Evolutionary conservation across 2,329 filamentous ascomycete genomes (phyloP), one percentile per base, ranked within the genome.

Genomic region (Xylaria sp.): DNA sequence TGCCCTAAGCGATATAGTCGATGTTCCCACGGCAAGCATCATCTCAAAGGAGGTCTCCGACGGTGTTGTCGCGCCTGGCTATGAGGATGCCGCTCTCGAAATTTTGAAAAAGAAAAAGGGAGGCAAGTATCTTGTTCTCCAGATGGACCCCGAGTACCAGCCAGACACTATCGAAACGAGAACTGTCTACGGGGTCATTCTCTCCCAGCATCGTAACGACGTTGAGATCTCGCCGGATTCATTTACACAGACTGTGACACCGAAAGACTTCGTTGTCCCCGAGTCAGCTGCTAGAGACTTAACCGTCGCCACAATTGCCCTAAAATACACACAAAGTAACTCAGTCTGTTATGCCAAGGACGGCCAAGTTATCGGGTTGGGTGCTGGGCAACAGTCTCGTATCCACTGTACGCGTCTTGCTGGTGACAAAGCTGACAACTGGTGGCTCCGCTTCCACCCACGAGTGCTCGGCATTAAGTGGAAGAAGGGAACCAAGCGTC

Each of bases 261-360:
- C 95, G 72, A 97, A 97, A 85, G 90, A 93, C 75, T 86, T 89
- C 60, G 82, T 88, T 21, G 88, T 99, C 23, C 88, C 94, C 47
- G 93, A 96, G 77, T 87, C 88, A 65, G 96, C 96, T 61, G 87
- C 95, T 70, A 91, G 95, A 70, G 96, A 99, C 78, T 85, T 99
- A 72, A 94, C 95, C 32, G 92, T 99, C 55, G 96, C 96, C 63
- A 99, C 96, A 65, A 98, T 99, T 78, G 94, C 96, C 40, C 87
- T 98, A 76, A 99, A 99, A 85, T 99, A 97, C 86, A 99, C 96
- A 1, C 94, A 99, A 84, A 97, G 94, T 79, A 99, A 99, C 88
- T 98, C 94, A 29, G 96, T 99, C 72, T 98, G 95, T 88, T 99
- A 98, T 80, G 94, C 96, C 64, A 86, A 93, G 72, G 94, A 97